Evolutionary conservation across 164 flowering plant species (phyloP).

Genomic region (Stephania japonica): DNA sequence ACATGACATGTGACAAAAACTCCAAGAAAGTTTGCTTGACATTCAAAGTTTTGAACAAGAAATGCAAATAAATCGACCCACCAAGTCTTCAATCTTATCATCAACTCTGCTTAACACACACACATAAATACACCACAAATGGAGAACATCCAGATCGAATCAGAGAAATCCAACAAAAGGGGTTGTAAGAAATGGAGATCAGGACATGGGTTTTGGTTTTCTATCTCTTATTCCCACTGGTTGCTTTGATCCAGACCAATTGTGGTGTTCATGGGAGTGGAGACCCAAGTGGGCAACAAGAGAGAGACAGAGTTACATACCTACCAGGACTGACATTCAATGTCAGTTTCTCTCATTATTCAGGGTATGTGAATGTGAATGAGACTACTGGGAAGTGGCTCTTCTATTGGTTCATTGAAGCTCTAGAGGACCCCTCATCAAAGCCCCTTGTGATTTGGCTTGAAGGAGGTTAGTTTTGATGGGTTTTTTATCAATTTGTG

Average conservation of each 20-base stretch:
- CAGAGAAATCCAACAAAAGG: background rate
- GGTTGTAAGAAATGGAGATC: background rate
- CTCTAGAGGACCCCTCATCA: slow-evolving; percentile 66
- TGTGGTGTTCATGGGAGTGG: too few relatives aligned
- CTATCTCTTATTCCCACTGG: background rate
- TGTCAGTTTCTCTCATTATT: slow-evolving; percentile 62
- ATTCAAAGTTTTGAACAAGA: too few relatives aligned
- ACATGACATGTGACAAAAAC: too few relatives aligned
- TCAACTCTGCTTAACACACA: background rate
- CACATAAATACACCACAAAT: background rate
- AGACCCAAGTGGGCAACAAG: slow-evolving; percentile 18
- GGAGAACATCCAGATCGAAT: background rate
- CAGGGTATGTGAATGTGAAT: slow-evolving; percentile 77
- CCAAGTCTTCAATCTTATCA: too few relatives aligned
- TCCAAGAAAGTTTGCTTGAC: too few relatives aligned
- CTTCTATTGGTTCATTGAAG: slow-evolving; percentile 88
- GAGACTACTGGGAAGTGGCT: slow-evolving; percentile 59
- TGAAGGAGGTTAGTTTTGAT: slow-evolving; percentile 65
- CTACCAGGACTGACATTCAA: slow-evolving; percentile 70
- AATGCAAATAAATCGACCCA: too few relatives aligned
- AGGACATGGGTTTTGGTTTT: background rate
- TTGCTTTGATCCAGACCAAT: background rate
- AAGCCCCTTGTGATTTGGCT: slow-evolving; percentile 93
- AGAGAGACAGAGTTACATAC: slow-evolving; percentile 39
- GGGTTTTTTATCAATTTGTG: too few relatives aligned